Percentiles rank a stretch among this genome's conserved stretches.
These are phyloP conservation scores for Hypoxylon trugodes DNA, from an alignment of 495 filamentous ascomycete genomes.

Conservation along the genomic window DNA sequence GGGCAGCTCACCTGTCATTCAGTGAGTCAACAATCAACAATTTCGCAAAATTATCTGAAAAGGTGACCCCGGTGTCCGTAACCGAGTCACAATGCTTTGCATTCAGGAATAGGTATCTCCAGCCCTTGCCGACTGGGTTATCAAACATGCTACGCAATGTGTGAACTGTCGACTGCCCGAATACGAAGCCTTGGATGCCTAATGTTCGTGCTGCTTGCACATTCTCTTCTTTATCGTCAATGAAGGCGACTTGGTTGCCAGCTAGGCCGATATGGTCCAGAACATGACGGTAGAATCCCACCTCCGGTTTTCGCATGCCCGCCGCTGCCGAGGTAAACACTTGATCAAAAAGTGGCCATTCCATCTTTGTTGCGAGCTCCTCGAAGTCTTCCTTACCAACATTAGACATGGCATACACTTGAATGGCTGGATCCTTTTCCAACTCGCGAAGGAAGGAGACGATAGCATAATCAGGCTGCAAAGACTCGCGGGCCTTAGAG, in stretches of 20 bases:
- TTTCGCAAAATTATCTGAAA: slow-evolving; percentile 20
- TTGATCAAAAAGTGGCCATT: slow-evolving; percentile 43
- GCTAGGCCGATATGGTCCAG: slow-evolving; percentile 25
- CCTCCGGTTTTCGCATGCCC: slow-evolving; percentile 45
- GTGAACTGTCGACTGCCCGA: slow-evolving; percentile 7
- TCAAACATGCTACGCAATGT: slow-evolving; percentile 23
- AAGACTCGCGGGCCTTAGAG: slow-evolving; percentile 13
- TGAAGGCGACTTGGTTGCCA: slow-evolving; percentile 31
- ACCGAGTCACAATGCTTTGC: slow-evolving; percentile 22
- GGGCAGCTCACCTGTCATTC: slow-evolving; percentile 10
- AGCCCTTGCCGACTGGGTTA: slow-evolving; percentile 31
- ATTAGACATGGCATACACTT: slow-evolving; percentile 39
- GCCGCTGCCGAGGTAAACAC: slow-evolving; percentile 45
- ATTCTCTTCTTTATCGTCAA: slow-evolving; percentile 44
- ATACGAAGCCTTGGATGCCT: slow-evolving; percentile 32
- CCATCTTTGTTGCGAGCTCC: slow-evolving; percentile 24
- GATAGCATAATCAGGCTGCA: slow-evolving; percentile 5
- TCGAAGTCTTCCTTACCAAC: slow-evolving; percentile 40
- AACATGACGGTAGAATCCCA: slow-evolving; percentile 39
- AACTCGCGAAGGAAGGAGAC: slow-evolving; percentile 17
- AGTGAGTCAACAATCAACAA: slow-evolving; percentile 15
- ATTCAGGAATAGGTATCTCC: slow-evolving; percentile 31
- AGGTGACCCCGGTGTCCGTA: slow-evolving; percentile 7
- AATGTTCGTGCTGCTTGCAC: slow-evolving; percentile 37
- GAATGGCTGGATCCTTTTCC: slow-evolving; percentile 1